phyloP scores from a whole-genome alignment of 257 asterid genomes.

The Solanum medicagineum region DNA sequence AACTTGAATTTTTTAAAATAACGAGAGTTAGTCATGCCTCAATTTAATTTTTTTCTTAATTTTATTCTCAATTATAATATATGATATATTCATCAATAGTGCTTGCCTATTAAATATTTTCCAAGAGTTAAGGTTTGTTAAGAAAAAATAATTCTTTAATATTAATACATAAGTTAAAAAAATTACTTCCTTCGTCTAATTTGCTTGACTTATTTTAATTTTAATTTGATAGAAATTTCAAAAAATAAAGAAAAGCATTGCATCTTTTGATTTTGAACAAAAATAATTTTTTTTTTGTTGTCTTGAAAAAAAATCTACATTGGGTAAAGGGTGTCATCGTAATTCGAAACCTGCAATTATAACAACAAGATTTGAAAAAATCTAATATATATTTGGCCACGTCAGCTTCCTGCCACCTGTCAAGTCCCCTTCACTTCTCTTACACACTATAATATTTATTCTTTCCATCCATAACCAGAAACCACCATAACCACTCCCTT shows the following conservation, averaged over 20 bases:
- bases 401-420: background rate
- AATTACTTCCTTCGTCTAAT: too few species aligned
- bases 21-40: too few species aligned
- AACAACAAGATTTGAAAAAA: background rate
- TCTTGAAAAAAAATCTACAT: background rate
- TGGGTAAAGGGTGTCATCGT: background rate
- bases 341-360: background rate
- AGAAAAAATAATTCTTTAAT: background rate
- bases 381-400: background rate
- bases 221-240: too few species aligned
- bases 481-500: background rate
- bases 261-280: too few species aligned
- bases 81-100: too few species aligned
- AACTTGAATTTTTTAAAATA: too few species aligned
- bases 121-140: background rate
- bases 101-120: too few species aligned
- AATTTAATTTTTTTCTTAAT: too few species aligned
- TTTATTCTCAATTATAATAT: too few species aligned
- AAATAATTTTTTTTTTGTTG: too few species aligned
- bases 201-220: too few species aligned
- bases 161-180: background rate
- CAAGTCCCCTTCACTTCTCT: background rate
- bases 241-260: too few species aligned
- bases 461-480: background rate
- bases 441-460: background rate